Evolutionary conservation across 768 basidiomycete species (phyloP).

Genomic region (Phaeolepiota aurea): DNA sequence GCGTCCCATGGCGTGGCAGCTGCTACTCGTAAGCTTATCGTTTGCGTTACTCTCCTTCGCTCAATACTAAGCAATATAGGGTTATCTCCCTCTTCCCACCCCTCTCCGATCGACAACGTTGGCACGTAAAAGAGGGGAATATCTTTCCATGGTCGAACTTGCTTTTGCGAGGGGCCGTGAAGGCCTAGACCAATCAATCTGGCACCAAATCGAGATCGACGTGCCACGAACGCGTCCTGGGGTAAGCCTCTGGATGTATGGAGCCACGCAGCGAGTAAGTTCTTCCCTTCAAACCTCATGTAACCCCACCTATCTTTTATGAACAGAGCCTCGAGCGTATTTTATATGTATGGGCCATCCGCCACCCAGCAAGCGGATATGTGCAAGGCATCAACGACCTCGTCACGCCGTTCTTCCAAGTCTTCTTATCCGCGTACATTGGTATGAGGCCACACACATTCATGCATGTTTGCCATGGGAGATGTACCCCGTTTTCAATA

Average conservation of each 20-base stretch:
- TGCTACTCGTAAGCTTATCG: slow-evolving; percentile 65
- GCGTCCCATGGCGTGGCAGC: slow-evolving; percentile 89
- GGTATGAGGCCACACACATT: slow-evolving; percentile 39
- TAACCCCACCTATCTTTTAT: slow-evolving; percentile 9
- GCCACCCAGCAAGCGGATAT: slow-evolving; percentile 97
- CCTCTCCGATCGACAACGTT: slow-evolving; percentile 69
- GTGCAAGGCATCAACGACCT: slow-evolving; percentile 99
- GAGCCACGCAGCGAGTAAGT: slow-evolving; percentile 79
- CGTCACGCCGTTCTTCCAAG: slow-evolving; percentile 95
- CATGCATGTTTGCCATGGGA: slow-evolving; percentile 4
- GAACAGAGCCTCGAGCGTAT: slow-evolving; percentile 86
- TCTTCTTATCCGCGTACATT: slow-evolving; percentile 92
- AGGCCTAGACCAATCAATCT: slow-evolving; percentile 90
- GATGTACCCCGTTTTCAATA: slow-evolving; percentile 1
- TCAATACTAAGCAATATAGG: slow-evolving; percentile 36
- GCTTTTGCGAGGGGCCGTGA: slow-evolving; percentile 84
- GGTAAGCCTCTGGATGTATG: slow-evolving; percentile 85
- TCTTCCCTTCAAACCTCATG: slow-evolving; percentile 1
- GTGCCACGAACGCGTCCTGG: slow-evolving; percentile 94
- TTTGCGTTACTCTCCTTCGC: slow-evolving; percentile 4
- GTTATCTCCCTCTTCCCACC: slow-evolving; percentile 83
- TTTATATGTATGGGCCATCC: slow-evolving; percentile 97
- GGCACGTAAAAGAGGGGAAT: slow-evolving; percentile 88
- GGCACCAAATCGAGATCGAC: slow-evolving; percentile 99
- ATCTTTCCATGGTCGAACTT: slow-evolving; percentile 79